These are phyloP conservation scores for Ogataea wickerhamii DNA, from an alignment of 805 yeast genomes.

Conservation along the genomic window DNA sequence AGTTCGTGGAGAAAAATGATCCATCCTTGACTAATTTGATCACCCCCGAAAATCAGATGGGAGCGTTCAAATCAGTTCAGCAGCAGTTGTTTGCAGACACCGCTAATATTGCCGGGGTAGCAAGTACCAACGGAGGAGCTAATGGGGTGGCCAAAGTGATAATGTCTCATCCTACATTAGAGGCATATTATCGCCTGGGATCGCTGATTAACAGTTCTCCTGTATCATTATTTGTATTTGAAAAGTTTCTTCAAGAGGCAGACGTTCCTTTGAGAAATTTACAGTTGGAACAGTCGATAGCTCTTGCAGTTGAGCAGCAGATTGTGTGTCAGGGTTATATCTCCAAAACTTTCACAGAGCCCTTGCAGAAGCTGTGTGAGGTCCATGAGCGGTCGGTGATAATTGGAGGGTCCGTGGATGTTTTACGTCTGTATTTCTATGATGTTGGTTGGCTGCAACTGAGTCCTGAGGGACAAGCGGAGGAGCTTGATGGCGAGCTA, in stretches of 20 bases:
- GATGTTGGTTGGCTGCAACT: conserved; percentile 64
- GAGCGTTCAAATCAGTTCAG: conserved; percentile 28
- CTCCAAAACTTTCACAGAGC: conserved; percentile 37
- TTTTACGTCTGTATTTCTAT: conserved; percentile 56
- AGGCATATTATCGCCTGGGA: conserved; percentile 49
- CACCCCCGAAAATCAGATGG: conserved; percentile 31
- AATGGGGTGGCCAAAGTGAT: conserved; percentile 15
- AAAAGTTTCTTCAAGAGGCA: conserved; percentile 57
- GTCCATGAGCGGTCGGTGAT: conserved; percentile 40
- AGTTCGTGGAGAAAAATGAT: conserved; percentile 50
- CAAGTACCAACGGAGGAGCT: conserved; percentile 16
- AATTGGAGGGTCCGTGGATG: conserved; percentile 42
- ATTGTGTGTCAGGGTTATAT: conserved; percentile 60
- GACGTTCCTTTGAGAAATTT: conserved; percentile 39
- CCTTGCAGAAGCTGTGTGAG: conserved; percentile 43
- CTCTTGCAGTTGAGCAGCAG: conserved; percentile 56
- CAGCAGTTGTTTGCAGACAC: conserved; percentile 29
- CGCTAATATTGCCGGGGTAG: conserved; percentile 27
- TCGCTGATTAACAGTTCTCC: conserved; percentile 49
- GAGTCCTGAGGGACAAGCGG: conserved; percentile 14
- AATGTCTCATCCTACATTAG: conserved; percentile 44
- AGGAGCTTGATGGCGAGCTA: conserved; percentile 9
- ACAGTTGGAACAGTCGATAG: conserved; percentile 37
- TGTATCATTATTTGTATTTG: conserved; percentile 52
- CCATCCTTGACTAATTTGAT: conserved; percentile 28